Conservation (phyloP, 306 rosid genomes). For the Medicago arabica region DNA sequence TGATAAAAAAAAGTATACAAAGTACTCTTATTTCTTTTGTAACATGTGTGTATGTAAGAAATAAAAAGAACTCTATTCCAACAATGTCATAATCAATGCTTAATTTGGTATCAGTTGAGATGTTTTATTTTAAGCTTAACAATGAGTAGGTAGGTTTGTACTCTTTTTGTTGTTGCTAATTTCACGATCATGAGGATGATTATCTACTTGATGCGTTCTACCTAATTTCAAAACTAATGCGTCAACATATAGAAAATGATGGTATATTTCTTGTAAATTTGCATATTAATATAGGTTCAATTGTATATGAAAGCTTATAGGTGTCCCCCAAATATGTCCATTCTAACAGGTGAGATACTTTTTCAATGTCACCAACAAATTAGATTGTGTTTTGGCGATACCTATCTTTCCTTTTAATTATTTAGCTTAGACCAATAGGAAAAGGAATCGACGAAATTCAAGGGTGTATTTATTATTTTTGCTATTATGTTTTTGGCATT, state of each 20-base stretch:
- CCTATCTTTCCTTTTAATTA: constrained; percentile 21
- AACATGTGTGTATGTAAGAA: neutral
- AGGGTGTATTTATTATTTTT: neutral
- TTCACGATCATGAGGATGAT: constrained; percentile 43
- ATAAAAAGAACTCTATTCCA: constrained; percentile 25
- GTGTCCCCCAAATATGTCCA: constrained; percentile 40
- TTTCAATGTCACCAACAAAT: constrained; percentile 45
- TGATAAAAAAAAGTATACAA: neutral
- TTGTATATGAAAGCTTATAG: constrained; percentile 14
- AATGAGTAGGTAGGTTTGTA: constrained; percentile 44
- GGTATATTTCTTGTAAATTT: constrained; percentile 26
- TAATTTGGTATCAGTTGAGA: constrained; percentile 46
- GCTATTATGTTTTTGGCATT: constrained; percentile 1
- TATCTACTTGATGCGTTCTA: constrained; percentile 42
- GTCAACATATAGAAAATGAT: constrained; percentile 47
- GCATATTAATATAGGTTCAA: constrained; percentile 20
- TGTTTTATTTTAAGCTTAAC: constrained; percentile 29
- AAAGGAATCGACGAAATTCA: constrained; percentile 31
- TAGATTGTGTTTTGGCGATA: constrained; percentile 27
- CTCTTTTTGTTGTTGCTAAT: constrained; percentile 29
- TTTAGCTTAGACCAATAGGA: constrained; percentile 34
- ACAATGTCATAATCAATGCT: constrained; percentile 40
- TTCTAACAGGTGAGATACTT: constrained; percentile 39
- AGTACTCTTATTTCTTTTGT: neutral
- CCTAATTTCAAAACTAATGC: constrained; percentile 35